Evolutionary conservation across 768 basidiomycete genomes (phyloP).

Genomic region (Pholiota molesta): DNA sequence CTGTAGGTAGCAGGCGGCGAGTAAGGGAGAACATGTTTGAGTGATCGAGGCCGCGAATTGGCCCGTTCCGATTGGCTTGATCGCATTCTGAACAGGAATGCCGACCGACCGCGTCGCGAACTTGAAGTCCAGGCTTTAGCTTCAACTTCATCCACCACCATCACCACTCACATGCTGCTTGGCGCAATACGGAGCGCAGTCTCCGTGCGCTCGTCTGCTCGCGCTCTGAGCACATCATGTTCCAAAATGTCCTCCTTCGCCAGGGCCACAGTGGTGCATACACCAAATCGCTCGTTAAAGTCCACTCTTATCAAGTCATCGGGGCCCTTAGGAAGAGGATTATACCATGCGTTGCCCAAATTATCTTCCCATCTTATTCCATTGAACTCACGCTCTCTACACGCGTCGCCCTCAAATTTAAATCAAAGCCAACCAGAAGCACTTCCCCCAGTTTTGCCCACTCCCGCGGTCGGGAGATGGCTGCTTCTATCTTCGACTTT

Average conservation of each 20-base stretch:
- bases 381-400: slow-evolving; percentile 3
- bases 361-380: background rate
- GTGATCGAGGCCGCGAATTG: slow-evolving; percentile 13
- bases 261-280: background rate
- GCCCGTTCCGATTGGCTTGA: slow-evolving; percentile 11
- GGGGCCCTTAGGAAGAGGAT: background rate
- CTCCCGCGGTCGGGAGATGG: slow-evolving; percentile 80
- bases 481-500: slow-evolving; percentile 82
- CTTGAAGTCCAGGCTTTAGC: background rate
- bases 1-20: slow-evolving; percentile 35
- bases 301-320: background rate
- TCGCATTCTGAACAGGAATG: background rate
- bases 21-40: slow-evolving; percentile 35
- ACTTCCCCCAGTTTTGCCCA: slow-evolving; percentile 55
- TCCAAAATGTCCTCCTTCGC: background rate
- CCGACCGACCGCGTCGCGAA: background rate
- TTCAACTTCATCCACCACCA: background rate
- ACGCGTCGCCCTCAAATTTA: slow-evolving; percentile 9
- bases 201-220: background rate
- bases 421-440: slow-evolving; percentile 15
- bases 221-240: background rate
- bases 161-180: slow-evolving; percentile 25
- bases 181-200: slow-evolving; percentile 26
- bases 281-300: background rate
- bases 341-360: background rate